phyloP scores from a whole-genome alignment of 1,284 basidiomycete genomes.

The Apiotrichum siamense region DNA sequence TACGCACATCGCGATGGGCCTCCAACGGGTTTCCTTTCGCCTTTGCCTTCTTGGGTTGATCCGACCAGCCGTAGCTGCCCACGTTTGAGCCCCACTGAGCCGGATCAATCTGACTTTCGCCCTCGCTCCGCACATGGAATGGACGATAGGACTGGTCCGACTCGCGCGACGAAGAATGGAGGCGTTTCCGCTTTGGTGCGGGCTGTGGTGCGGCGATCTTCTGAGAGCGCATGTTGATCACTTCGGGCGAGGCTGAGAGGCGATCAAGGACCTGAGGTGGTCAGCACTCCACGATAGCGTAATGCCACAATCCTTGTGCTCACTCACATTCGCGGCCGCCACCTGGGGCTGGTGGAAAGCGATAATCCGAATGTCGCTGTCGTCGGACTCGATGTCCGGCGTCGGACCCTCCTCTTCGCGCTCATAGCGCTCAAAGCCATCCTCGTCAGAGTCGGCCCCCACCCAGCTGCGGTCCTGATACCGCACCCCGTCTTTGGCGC shows the following conservation, averaged over 20 bases:
- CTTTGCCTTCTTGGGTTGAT: background rate
- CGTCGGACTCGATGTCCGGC: too few species aligned
- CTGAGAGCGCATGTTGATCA: background rate
- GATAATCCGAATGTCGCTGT: background rate
- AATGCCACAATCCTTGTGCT: too few species aligned
- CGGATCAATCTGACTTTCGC: constrained; percentile 14
- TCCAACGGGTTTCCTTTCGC: background rate
- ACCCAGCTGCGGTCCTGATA: background rate
- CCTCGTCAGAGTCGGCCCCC: background rate
- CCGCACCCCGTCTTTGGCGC: background rate
- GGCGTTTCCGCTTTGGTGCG: background rate
- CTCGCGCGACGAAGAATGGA: background rate
- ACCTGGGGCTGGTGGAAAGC: too few species aligned
- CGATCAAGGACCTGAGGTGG: too few species aligned
- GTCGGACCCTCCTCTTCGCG: background rate
- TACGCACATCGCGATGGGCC: background rate
- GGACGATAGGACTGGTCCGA: background rate
- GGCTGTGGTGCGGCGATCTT: background rate
- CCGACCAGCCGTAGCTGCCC: background rate
- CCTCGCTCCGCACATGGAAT: constrained; percentile 1
- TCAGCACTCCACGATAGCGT: too few species aligned
- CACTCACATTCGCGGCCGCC: too few species aligned
- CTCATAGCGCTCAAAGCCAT: background rate
- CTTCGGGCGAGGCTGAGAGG: too few species aligned
- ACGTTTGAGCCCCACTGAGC: background rate